phyloP scores from a whole-genome alignment of 2,329 filamentous ascomycete genomes.

The Herpotrichia juniperi region DNA sequence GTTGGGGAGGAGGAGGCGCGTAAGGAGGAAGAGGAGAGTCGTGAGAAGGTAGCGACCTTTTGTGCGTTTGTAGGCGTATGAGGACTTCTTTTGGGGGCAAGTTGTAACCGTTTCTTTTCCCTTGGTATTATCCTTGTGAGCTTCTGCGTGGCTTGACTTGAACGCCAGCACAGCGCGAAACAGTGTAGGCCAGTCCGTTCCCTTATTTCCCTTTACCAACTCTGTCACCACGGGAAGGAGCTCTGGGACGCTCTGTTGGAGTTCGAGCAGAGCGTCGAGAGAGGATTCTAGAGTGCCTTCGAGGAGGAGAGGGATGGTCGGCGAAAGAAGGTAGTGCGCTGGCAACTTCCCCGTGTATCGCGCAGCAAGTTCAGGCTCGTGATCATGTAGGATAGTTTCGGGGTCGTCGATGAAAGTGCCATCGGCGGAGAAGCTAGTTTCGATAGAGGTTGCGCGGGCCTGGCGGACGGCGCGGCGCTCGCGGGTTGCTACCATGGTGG shows the following conservation, averaged over 20 bases:
- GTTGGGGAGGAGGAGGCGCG: slow-evolving; percentile 31
- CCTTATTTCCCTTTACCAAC: not conserved
- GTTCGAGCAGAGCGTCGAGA: slow-evolving; percentile 28
- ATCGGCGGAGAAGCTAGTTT: too few relatives aligned
- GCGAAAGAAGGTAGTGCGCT: slow-evolving; percentile 22
- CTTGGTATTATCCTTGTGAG: too few relatives aligned
- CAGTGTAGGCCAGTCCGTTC: not conserved
- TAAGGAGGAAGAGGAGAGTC: slow-evolving; percentile 29
- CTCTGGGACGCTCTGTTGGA: not conserved
- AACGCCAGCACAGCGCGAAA: too few relatives aligned
- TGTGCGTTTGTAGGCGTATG: fast-evolving
- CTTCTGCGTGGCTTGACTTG: too few relatives aligned
- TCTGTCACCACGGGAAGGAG: not conserved
- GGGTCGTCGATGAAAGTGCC: too few relatives aligned
- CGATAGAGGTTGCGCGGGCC: not conserved
- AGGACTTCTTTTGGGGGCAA: too few relatives aligned
- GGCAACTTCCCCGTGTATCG: too few relatives aligned
- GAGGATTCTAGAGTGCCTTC: slow-evolving; percentile 25
- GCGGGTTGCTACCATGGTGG: not conserved
- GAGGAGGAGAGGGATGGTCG: slow-evolving; percentile 30
- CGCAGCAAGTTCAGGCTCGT: too few relatives aligned
- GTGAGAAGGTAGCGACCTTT: slow-evolving; percentile 13
- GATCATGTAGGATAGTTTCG: too few relatives aligned
- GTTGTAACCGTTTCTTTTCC: too few relatives aligned
- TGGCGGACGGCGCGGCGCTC: not conserved